Conservation (phyloP, 139 green algal species). For the Closterium sp. region DNA sequence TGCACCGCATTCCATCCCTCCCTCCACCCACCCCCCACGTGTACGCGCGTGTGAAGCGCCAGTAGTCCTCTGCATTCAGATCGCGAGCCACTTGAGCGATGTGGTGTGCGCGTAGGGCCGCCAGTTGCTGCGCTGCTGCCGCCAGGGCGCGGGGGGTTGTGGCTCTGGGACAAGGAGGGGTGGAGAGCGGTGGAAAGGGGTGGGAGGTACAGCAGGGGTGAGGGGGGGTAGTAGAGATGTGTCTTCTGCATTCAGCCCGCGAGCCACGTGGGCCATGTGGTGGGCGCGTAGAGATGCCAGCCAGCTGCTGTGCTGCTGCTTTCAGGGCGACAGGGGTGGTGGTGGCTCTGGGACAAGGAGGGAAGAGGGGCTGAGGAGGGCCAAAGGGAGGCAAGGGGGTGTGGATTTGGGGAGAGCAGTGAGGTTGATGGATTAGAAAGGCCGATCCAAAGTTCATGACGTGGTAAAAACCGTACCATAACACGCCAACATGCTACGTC, state of each 20-base stretch:
- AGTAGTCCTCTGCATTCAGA: slow-evolving; percentile 42
- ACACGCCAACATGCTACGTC: neutral
- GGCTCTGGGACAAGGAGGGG: neutral
- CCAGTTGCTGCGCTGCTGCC: slow-evolving; percentile 30
- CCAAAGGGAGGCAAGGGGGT: too few species aligned
- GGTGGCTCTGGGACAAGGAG: too few species aligned
- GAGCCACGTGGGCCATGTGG: slow-evolving; percentile 7
- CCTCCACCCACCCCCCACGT: slow-evolving; percentile 17
- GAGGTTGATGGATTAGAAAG: too few species aligned
- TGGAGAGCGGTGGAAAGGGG: neutral
- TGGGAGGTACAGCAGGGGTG: neutral
- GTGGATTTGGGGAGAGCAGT: too few species aligned
- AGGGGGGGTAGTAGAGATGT: neutral
- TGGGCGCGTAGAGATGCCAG: neutral
- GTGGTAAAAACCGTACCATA: neutral
- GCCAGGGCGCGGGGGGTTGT: neutral
- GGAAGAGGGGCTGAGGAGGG: too few species aligned
- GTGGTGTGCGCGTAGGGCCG: neutral
- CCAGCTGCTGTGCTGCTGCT: slow-evolving; percentile 22
- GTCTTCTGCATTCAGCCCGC: neutral
- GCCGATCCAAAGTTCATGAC: neutral
- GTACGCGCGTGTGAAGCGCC: slow-evolving; percentile 36
- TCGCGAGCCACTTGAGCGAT: slow-evolving; percentile 17
- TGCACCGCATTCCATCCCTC: neutral
- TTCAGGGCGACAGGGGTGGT: neutral